A percentile compares a stretch with the other conserved stretches of the same genome.
These are phyloP conservation scores for Amborella trichopoda DNA, from an alignment of 164 flowering plant genomes.

Conservation along the genomic window DNA sequence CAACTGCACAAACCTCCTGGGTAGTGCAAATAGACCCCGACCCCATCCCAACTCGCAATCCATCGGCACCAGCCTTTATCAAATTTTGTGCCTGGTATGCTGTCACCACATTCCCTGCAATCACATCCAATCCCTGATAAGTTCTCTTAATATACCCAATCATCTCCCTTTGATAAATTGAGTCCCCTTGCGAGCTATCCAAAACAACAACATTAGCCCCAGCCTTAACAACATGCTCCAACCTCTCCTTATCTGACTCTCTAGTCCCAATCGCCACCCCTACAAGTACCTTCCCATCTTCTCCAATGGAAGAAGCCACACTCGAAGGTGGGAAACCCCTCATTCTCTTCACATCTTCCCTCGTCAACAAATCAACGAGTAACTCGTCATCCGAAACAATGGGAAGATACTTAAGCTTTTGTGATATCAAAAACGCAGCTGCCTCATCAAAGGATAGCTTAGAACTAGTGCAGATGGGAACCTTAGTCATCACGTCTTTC, in stretches of 20 bases:
- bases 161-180: slow-evolving; percentile 85
- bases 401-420: slow-evolving; percentile 33
- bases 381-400: slow-evolving; percentile 36
- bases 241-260: slow-evolving; percentile 72
- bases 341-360: slow-evolving; percentile 56
- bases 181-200: slow-evolving; percentile 95
- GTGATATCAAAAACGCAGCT: slow-evolving; percentile 27
- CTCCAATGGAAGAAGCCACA: slow-evolving; percentile 51
- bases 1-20: slow-evolving; percentile 94
- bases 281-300: slow-evolving; percentile 63
- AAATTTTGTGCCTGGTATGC: slow-evolving; percentile 66
- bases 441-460: slow-evolving; percentile 37
- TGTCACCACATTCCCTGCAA: slow-evolving; percentile 90
- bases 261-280: slow-evolving; percentile 87
- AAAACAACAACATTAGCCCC: slow-evolving; percentile 67
- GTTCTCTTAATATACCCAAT: slow-evolving; percentile 60
- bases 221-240: slow-evolving; percentile 76
- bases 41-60: slow-evolving; percentile 93
- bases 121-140: slow-evolving; percentile 65
- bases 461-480: slow-evolving; percentile 21
- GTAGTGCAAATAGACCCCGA: slow-evolving; percentile 97
- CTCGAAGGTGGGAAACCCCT: slow-evolving; percentile 37
- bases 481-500: slow-evolving; percentile 28
- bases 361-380: slow-evolving; percentile 49
- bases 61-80: slow-evolving; percentile 88